Base-by-base conservation (phyloP, 495 filamentous ascomycete species). In the Penicillium samsonianum region DNA sequence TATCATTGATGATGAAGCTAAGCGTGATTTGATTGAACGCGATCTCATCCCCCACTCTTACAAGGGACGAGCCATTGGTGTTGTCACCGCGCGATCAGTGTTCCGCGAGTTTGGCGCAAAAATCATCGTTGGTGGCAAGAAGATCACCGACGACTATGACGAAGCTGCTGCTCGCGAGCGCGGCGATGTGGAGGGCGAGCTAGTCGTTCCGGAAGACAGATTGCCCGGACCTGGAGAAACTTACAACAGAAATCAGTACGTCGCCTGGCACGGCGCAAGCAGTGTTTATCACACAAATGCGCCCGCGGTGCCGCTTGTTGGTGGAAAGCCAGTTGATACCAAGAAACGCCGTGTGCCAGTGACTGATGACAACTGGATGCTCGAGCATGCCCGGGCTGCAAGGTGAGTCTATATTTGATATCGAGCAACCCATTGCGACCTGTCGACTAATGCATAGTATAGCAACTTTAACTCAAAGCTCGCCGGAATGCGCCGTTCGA, bases 361-460 rank as follows among this genome's bases (percentile, higher is more conserved):
- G n/a, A 98, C 91, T 26, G 90, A 93, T 56, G 84, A 88, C n/a
- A 98, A 98, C 67, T 98, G 94, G 94, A 92, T 94, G 84, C 74
- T 92, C 20, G 92, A 97, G 73, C 94, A 98, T 70, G 91, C 91
- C 20, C 84, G 89, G 22, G 90, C 91, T 65, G 90, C 94, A 31
- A 92, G 88, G 90, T 95, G 77, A 67, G 85, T 72, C 44, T 38
- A 56, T 38, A 31, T 28, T 30, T 47, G 40, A 46, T 22, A n/a
- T 20, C 33, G 17, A 23, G 16, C 28, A 44, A 40, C 54, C 47
- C 58, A 61, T 49, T 12, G 17, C 25, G 16, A 40, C 56, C 0
- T 9, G 7, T 12, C 14, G 33, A 44, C 62, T 82, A 67, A 79
- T 64, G 46, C 14, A 22, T 20, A 5, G 44, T 59, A 5, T 58